Conservation (phyloP, 768 basidiomycete genomes). For the Russula foetens region DNA sequence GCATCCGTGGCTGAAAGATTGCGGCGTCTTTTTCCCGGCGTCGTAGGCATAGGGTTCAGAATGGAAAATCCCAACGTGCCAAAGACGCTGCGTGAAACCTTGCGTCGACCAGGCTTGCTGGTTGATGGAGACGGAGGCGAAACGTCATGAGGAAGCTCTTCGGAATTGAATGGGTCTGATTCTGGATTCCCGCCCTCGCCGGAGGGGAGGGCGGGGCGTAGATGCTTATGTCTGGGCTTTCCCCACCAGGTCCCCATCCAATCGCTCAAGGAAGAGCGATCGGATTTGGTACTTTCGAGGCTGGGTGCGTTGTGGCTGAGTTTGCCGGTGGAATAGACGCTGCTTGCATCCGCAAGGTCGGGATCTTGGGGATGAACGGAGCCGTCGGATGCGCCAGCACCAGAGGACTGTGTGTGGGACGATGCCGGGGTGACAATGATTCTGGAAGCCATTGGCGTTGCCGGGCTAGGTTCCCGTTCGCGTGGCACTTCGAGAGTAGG, state of each 20-base stretch:
- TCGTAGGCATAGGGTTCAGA: conserved; percentile 37
- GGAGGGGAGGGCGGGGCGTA: conserved; percentile 19
- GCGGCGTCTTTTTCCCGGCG: conserved; percentile 18
- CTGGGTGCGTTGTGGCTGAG: conserved; percentile 14
- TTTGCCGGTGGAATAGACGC: conserved; percentile 13
- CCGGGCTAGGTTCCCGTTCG: conserved; percentile 15
- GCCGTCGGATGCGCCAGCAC: not conserved
- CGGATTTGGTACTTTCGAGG: conserved; percentile 22
- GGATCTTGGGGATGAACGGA: not conserved
- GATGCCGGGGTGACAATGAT: conserved; percentile 13
- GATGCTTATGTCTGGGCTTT: conserved; percentile 36
- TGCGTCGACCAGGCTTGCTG: conserved; percentile 29
- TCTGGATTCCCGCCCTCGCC: conserved; percentile 1
- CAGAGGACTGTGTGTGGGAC: not conserved
- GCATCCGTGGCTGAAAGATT: conserved; percentile 5
- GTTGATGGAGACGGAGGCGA: conserved; percentile 14
- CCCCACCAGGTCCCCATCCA: conserved; percentile 77
- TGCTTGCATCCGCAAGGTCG: conserved; percentile 6
- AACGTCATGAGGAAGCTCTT: conserved; percentile 15
- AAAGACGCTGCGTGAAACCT: conserved; percentile 56
- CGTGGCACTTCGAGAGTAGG: conserved; percentile 26
- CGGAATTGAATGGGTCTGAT: conserved; percentile 8
- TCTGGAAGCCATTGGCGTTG: conserved; percentile 12
- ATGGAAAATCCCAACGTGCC: conserved; percentile 65
- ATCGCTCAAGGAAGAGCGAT: conserved; percentile 42